Conservation (phyloP, 441 rosid species). For the Erysimum pusillum region DNA sequence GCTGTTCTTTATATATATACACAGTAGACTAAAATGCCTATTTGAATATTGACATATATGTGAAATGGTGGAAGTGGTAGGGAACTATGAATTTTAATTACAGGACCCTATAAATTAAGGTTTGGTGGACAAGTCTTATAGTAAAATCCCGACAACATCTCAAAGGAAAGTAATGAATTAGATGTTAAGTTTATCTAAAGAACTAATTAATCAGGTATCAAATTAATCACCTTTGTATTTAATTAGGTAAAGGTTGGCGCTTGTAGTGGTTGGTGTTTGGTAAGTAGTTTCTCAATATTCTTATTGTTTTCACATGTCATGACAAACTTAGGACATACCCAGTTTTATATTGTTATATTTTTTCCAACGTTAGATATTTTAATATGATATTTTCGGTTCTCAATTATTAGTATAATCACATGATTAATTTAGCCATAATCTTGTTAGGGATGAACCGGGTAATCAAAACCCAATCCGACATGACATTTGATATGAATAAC, state of each 20-base stretch:
- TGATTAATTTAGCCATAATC: background rate
- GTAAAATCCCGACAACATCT: slow-evolving; percentile 15
- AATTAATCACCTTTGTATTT: slow-evolving; percentile 26
- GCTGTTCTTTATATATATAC: background rate
- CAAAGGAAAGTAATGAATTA: slow-evolving; percentile 1
- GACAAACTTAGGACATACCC: slow-evolving; percentile 40
- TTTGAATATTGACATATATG: background rate
- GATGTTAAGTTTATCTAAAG: background rate
- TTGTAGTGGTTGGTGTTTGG: slow-evolving; percentile 44
- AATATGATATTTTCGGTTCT: background rate
- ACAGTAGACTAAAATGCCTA: background rate
- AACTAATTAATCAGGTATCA: background rate
- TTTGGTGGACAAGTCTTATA: background rate
- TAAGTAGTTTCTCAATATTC: slow-evolving; percentile 44
- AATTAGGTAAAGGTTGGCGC: slow-evolving; percentile 42
- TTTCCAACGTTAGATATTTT: background rate
- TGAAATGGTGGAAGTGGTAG: slow-evolving; percentile 19
- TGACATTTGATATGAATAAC: slow-evolving; percentile 2
- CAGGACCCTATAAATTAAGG: slow-evolving; percentile 26
- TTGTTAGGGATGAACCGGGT: background rate
- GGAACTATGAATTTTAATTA: slow-evolving; percentile 10
- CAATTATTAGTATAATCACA: slow-evolving; percentile 28
- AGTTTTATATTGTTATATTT: slow-evolving; percentile 23
- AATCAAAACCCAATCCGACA: background rate
- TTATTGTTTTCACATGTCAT: slow-evolving; percentile 43